These are phyloP conservation scores for Fraxinus sp. DNA, from an alignment of 305 asterid genomes.

Conservation along the genomic window DNA sequence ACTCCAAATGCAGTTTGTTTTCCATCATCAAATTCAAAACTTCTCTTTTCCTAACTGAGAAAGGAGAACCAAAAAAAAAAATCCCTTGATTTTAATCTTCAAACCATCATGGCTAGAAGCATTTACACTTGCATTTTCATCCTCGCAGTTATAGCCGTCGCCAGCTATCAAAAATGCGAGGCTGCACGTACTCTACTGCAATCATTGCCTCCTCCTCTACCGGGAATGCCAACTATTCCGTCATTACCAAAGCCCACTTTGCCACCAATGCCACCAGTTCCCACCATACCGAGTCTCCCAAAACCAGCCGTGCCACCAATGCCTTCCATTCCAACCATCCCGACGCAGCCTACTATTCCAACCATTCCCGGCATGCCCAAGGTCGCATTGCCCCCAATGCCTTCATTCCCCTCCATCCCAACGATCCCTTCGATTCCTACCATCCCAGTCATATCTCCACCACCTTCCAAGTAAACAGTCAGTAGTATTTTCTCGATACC, in stretches of 20 bases:
- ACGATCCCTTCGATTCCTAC: too few relatives aligned
- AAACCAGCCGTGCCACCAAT: conserved; percentile 22
- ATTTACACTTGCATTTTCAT: neutral
- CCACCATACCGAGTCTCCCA: conserved; percentile 18
- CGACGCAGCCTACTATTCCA: conserved; percentile 24
- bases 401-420: neutral
- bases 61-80: too few relatives aligned
- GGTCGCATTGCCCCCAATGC: conserved; percentile 1
- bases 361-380: conserved; percentile 9
- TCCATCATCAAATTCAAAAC: too few relatives aligned
- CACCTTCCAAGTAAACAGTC: neutral
- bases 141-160: neutral
- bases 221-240: conserved; percentile 8
- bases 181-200: conserved; percentile 11
- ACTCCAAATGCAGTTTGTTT: too few relatives aligned
- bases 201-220: neutral
- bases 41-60: too few relatives aligned
- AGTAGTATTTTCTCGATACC: neutral
- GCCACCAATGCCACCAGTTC: conserved; percentile 17
- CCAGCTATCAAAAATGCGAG: neutral
- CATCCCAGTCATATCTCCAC: neutral
- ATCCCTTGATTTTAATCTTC: neutral
- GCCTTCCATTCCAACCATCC: conserved; percentile 27
- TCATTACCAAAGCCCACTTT: neutral
- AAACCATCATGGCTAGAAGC: neutral